Evolutionary conservation across 805 yeast genomes (phyloP), one percentile per base, ranked within the genome.

Genomic region (Kodamaea kaohsiungensis): DNA sequence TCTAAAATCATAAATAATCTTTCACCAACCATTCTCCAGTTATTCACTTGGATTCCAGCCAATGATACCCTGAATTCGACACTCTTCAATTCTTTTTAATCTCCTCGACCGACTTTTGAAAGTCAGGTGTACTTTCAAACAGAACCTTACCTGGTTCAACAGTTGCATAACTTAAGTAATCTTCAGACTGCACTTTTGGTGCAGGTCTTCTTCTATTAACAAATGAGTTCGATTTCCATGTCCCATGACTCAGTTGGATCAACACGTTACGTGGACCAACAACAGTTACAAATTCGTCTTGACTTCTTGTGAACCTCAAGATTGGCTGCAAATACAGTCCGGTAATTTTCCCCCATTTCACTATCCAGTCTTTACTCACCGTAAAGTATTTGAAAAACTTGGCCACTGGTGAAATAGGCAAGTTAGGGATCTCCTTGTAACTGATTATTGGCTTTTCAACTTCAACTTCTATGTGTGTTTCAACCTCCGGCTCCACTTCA

Each of bases 191-290:
- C n/a, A 12, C 30, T 9, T 10, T 18, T 12, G 43, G 27, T 37
- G 45, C 17, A 19, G 15, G 42, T 12, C 42, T 27, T 25, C 22
- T 25, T n/a, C 22, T 43, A 33, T 17, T 22, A 25, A 43, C 4
- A 47, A 17, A 27, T 53, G 47, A 19, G 55, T 60, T 43, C 12
- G 48, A 48, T 43, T 25, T 17, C 39, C 30, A 39, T 39, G 53
- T 57, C 1, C 63, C 70, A 2, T 74, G 61, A 33, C 73, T 79
- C 3, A 84, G 76, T 56, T 81, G 84, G 4, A 82, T 61, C 52
- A 82, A 64, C 2, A 82, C 54, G 22, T 74, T 75, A 46, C 86
- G 72, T 9, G 88, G 88, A 0, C 89, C 89, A 10, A 73, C 64
- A 3, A 85, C 69, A 38, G 72, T 77, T 37, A 84, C 75, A 56